A percentile compares a stretch with the other conserved stretches of the same genome.
Conservation (phyloP, 257 asterid genomes). For the Salvia miltiorrhiza region DNA sequence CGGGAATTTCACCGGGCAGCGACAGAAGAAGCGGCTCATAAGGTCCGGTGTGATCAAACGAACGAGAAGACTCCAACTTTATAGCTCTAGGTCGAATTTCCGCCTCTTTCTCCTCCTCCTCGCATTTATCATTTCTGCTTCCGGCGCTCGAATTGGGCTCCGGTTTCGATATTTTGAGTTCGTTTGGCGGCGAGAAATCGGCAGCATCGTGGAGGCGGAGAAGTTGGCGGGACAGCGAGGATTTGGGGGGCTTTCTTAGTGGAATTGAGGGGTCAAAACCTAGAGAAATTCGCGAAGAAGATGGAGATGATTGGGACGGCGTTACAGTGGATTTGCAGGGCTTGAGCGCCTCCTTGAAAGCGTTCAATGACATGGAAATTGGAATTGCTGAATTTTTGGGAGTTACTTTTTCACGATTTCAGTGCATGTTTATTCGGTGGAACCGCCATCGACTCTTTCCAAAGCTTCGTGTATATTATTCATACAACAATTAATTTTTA, state of each 20-base stretch:
- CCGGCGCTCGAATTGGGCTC: slow-evolving; percentile 30
- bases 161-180: slow-evolving; percentile 21
- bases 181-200: slow-evolving; percentile 23
- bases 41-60: slow-evolving; percentile 50
- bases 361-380: slow-evolving; percentile 66
- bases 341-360: slow-evolving; percentile 78
- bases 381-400: not conserved
- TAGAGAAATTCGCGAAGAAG: slow-evolving; percentile 29
- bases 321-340: slow-evolving; percentile 52
- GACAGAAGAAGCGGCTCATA: slow-evolving; percentile 81
- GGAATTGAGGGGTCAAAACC: slow-evolving; percentile 36
- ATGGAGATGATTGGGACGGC: slow-evolving; percentile 22
- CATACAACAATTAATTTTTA: no score
- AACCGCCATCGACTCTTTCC: not conserved
- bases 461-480: no score
- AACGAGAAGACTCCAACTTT: slow-evolving; percentile 45
- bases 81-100: slow-evolving; percentile 28
- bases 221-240: slow-evolving; percentile 72
- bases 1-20: slow-evolving; percentile 45
- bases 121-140: slow-evolving; percentile 14
- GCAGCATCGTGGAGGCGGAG: slow-evolving; percentile 57
- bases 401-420: not conserved
- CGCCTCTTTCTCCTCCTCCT: slow-evolving; percentile 29
- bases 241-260: slow-evolving; percentile 81
- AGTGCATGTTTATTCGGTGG: not conserved